Base-by-base conservation (phyloP, 1,139 yeast genomes). In the Hanseniaspora uvarum region DNA sequence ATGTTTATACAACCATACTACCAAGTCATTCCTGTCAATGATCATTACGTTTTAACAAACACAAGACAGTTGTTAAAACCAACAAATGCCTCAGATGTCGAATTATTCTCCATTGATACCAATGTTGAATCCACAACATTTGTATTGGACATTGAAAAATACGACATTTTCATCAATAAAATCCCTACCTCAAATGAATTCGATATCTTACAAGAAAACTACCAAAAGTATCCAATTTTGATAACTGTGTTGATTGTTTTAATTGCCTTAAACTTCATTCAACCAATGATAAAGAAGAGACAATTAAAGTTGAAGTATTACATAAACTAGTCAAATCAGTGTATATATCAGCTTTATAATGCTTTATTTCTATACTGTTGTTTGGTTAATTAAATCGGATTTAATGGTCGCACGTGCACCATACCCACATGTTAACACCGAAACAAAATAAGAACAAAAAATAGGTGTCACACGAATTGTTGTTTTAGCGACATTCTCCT, bases 101-200 rank as follows among this genome's bases (percentile, higher is more conserved):
- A 65, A 18, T 63, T 82, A 2, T 66, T 80, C 26, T 72, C 86
- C 1, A 69, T 74, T 34, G 79, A 92, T 1, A 83, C 96, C 0
- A 75, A 79, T 46, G 71, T 87, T 56, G 98, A 92, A 67, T 85
- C 95, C 1, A 87, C 97, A 0, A 73, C 83, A 2, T 73, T 85
- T 37, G 76, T 88, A 1, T 82, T 94, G 59, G 76, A 79, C 24
- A 70, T 77, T 53, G 87, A 86, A 37, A 70, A 74, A 41, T 45
- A 26, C 28, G 95, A 86, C 64, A 68, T 84, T 21, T 89, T 85
- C 69, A 86, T 89, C 64, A 82, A 94, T 0, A 72, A 80, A 53
- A 73, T 85, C 23, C 78, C 85, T 54, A 96, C 97, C 1, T 86
- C 96, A 0, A 77, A 78, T 54, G 86, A 88, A 51, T 89, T 86